Evolutionary conservation across 2,329 filamentous ascomycete genomes (phyloP).

Genomic region (Tolypocladium nubicola): DNA sequence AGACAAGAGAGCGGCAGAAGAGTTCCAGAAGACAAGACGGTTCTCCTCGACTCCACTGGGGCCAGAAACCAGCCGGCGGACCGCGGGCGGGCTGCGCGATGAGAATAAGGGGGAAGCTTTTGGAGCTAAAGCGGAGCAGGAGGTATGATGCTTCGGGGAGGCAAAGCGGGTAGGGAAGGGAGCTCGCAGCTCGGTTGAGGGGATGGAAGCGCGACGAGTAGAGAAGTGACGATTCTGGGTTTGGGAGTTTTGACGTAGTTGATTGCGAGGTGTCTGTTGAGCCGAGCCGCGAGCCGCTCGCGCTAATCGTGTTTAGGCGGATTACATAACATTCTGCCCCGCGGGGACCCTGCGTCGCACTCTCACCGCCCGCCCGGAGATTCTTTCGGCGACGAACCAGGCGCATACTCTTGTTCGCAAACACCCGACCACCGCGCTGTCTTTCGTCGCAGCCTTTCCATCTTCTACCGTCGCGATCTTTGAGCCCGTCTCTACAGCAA

Average conservation of each 20-base stretch:
- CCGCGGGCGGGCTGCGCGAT: background rate
- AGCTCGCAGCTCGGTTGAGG: background rate
- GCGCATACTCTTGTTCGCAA: background rate
- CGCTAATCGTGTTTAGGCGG: background rate
- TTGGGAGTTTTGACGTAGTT: background rate
- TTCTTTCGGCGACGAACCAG: background rate
- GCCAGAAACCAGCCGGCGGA: background rate
- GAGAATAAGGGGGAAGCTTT: background rate
- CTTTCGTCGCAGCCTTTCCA: background rate
- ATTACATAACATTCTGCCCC: constrained; percentile 2
- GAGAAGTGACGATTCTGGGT: background rate
- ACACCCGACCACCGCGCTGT: background rate
- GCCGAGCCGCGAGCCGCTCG: background rate
- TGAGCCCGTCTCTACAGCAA: background rate
- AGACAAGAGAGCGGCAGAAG: background rate
- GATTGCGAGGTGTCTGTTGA: background rate
- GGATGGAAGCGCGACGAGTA: background rate
- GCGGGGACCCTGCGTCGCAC: background rate
- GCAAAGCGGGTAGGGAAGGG: background rate
- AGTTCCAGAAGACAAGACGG: background rate
- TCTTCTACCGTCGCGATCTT: background rate
- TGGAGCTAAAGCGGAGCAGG: background rate
- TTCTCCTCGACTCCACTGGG: background rate
- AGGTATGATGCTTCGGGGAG: background rate
- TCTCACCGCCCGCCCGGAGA: background rate